Evolutionary conservation across 495 filamentous ascomycete genomes (phyloP), one percentile per base, ranked within the genome.

Genomic region (Pseudotulostoma volvatum): DNA sequence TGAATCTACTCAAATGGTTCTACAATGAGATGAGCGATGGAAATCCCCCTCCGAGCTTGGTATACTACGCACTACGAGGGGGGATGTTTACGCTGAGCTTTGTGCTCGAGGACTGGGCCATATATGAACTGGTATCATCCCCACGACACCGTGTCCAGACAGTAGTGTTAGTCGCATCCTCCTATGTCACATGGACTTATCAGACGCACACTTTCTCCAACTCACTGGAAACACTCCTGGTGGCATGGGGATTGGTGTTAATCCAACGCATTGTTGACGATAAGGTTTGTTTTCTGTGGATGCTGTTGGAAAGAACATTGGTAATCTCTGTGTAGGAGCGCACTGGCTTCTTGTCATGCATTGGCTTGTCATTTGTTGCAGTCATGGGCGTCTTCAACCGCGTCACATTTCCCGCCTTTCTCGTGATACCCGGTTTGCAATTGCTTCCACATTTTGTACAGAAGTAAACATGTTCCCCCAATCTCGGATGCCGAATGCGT

Each of bases 161-260:
- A 14, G 63, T 90, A 30, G 64, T 86, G 20, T 61, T 96, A 35
- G 76, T 93, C 36, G 87, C 87, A 32, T 96, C 90, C 11, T 92
- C 82, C 16, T 97, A 96, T 60, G 88, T 95, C 46, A 96, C 90
- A 34, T 96, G 90, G 92, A 94, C 92, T 31, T 93, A 82, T 63
- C 90, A 97, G 63, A 93, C 83, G 31, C 90, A 97, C 64, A 96
- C 92, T 23, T 96, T 97, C 60, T 96, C 90, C 53, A 97, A 97
- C 58, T 85, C 85, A 37, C 73, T 95, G 48, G 90, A 97, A 61
- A 95, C 90, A 1, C 66, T 97, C 47, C 68, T 82, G 20, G 87
- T 97, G 13, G 67, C 77, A 35, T 96, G 92, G 90, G 80, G 80
- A 44, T 52, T 97, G 57, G 85, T 95, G 36, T 64, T 96, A 50